Percentiles rank a stretch among this genome's conserved stretches.
These are phyloP conservation scores for Pleurotus eryngii DNA, from an alignment of 768 basidiomycete species.

Conservation along the genomic window DNA sequence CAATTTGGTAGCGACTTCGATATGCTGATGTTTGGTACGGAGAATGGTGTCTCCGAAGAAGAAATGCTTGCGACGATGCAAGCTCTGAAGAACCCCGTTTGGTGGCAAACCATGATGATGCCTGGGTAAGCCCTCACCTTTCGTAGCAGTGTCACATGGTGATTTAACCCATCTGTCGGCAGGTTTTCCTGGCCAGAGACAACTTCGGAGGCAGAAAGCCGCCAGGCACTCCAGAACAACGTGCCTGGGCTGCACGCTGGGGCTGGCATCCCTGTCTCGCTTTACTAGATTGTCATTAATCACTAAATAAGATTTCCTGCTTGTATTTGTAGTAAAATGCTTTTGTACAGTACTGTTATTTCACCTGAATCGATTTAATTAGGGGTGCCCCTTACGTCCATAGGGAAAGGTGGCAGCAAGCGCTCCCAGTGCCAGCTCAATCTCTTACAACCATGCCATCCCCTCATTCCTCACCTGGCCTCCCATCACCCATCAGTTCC, in stretches of 20 bases:
- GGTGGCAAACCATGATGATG: conserved; percentile 85
- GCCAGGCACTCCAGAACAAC: not conserved
- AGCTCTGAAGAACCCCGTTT: conserved; percentile 65
- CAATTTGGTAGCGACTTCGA: conserved; percentile 40
- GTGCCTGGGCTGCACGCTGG: not conserved
- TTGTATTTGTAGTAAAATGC: too few relatives aligned
- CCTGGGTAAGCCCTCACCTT: conserved; percentile 49
- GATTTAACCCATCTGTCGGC: conserved; percentile 1
- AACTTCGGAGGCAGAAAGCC: not conserved
- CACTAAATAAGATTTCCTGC: too few relatives aligned
- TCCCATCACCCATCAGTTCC: too few relatives aligned
- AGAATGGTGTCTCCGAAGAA: conserved; percentile 39
- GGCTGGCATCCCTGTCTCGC: not conserved
- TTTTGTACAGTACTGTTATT: too few relatives aligned
- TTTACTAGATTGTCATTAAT: not conserved
- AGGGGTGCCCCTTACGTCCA: too few relatives aligned
- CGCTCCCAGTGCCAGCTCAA: too few relatives aligned
- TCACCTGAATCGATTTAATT: too few relatives aligned
- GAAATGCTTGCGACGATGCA: conserved; percentile 72
- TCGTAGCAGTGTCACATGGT: not conserved
- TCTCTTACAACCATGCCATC: too few relatives aligned
- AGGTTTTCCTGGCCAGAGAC: conserved; percentile 11
- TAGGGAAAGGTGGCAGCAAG: too few relatives aligned
- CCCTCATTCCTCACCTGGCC: too few relatives aligned
- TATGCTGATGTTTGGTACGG: conserved; percentile 24